Evolutionary conservation across 1,139 yeast genomes (phyloP).

Genomic region (Magnusiomyces ingens): DNA sequence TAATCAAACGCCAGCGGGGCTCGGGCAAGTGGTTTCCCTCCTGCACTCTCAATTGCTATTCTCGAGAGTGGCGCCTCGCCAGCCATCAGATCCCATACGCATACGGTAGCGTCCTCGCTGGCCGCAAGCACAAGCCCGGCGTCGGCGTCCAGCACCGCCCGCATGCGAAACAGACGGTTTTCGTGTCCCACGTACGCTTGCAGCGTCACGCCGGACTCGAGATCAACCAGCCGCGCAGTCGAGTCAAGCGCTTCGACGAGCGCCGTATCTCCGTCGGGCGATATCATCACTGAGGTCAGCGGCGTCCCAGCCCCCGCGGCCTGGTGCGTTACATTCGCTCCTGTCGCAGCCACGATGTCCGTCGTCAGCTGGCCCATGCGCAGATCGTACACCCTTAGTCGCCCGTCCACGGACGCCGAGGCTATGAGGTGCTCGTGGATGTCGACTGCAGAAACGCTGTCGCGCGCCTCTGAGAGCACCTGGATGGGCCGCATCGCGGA

Average conservation of each 20-base stretch:
- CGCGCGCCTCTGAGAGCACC: constrained; percentile 31
- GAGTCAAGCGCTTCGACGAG: constrained; percentile 29
- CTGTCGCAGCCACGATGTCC: constrained; percentile 24
- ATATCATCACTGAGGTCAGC: constrained; percentile 24
- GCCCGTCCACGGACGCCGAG: constrained; percentile 36
- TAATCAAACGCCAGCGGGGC: too few relatives aligned
- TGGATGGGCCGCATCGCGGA: constrained; percentile 28
- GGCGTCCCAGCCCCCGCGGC: constrained; percentile 21
- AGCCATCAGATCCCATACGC: constrained; percentile 69
- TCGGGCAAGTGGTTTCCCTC: too few relatives aligned
- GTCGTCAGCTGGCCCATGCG: constrained; percentile 29
- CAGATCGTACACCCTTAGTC: constrained; percentile 31
- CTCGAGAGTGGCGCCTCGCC: background rate
- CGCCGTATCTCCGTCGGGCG: constrained; percentile 21
- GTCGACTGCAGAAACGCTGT: constrained; percentile 30
- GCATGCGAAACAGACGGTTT: constrained; percentile 26
- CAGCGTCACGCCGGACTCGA: constrained; percentile 23
- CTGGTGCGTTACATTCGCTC: background rate
- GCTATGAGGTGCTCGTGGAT: constrained; percentile 23
- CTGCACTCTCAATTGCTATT: too few relatives aligned
- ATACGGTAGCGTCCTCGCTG: constrained; percentile 81
- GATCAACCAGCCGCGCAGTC: constrained; percentile 27
- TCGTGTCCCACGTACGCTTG: constrained; percentile 29
- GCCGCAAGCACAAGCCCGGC: constrained; percentile 78
- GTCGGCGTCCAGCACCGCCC: constrained; percentile 31